Evolutionary conservation across 768 basidiomycete species (phyloP).

Genomic region (Exidia glandulosa): DNA sequence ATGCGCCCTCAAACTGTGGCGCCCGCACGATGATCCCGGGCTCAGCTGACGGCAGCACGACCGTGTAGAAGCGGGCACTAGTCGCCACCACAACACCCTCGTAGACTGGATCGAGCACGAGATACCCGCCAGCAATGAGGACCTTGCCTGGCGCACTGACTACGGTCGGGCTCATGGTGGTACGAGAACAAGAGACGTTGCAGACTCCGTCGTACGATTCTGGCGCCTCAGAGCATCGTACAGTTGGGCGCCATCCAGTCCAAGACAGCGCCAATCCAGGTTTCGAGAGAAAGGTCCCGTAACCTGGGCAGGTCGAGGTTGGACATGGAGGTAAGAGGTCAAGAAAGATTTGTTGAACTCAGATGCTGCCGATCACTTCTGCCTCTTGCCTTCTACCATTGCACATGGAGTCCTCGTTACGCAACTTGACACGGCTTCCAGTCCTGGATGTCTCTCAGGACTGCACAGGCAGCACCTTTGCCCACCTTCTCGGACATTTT

Average conservation of each 20-base stretch:
- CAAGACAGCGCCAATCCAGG: too few species aligned
- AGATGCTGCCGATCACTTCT: too few species aligned
- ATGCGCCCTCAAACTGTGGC: constrained; percentile 78
- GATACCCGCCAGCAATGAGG: constrained; percentile 89
- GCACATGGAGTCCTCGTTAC: too few species aligned
- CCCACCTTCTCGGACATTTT: too few species aligned
- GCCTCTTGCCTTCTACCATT: too few species aligned
- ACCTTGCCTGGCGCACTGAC: constrained; percentile 95
- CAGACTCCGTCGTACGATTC: not conserved
- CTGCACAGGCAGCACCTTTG: too few species aligned
- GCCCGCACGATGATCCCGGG: constrained; percentile 62
- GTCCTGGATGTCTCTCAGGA: too few species aligned
- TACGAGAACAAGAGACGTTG: not conserved
- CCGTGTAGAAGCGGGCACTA: constrained; percentile 87
- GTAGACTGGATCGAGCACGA: constrained; percentile 82
- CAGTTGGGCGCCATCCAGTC: not conserved
- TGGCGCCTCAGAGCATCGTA: not conserved
- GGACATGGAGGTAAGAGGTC: too few species aligned
- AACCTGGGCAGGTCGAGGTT: too few species aligned
- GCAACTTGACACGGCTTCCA: too few species aligned
- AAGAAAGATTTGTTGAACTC: too few species aligned
- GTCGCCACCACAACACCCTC: constrained; percentile 86
- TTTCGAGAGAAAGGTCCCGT: too few species aligned
- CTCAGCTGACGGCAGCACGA: constrained; percentile 33
- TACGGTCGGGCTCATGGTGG: constrained; percentile 34